These are phyloP conservation scores for Blastobotrys americana DNA, from an alignment of 805 yeast species.

Conservation along the genomic window DNA sequence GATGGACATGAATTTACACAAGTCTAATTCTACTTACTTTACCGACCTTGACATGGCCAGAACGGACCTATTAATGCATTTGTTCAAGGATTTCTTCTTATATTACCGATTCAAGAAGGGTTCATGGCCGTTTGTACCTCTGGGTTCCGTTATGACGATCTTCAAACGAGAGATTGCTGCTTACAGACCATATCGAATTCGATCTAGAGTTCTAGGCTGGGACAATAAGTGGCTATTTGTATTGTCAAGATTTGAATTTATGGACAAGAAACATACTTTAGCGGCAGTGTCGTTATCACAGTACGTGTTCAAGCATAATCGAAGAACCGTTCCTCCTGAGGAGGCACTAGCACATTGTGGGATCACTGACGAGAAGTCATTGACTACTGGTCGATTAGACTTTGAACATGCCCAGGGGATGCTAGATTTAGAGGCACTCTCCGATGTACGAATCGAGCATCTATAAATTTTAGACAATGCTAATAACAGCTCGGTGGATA, in stretches of 20 bases:
- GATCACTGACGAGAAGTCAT: slow-evolving; percentile 34
- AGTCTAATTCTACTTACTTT: slow-evolving; percentile 80
- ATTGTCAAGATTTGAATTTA: slow-evolving; percentile 50
- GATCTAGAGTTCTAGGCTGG: slow-evolving; percentile 67
- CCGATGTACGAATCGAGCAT: slow-evolving; percentile 2
- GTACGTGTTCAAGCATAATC: slow-evolving; percentile 72
- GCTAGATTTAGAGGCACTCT: slow-evolving; percentile 20
- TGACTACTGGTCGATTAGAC: slow-evolving; percentile 21
- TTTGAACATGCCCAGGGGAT: slow-evolving; percentile 21
- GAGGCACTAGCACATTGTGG: slow-evolving; percentile 53
- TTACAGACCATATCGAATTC: slow-evolving; percentile 49
- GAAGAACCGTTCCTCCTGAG: slow-evolving; percentile 65
- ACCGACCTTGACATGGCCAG: slow-evolving; percentile 75
- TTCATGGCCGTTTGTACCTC: slow-evolving; percentile 59
- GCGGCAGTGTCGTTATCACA: slow-evolving; percentile 64
- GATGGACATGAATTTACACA: slow-evolving; percentile 81
- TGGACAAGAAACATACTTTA: slow-evolving; percentile 30
- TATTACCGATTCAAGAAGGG: slow-evolving; percentile 35
- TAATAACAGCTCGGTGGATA: too few relatives aligned
- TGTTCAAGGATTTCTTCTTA: slow-evolving; percentile 51
- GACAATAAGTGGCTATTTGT: slow-evolving; percentile 81
- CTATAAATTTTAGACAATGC: too few relatives aligned
- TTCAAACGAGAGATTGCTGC: slow-evolving; percentile 71
- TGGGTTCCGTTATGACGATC: slow-evolving; percentile 60
- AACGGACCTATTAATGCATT: slow-evolving; percentile 48